Conservation (phyloP, 352 stramenopile genomes). For the Phytophthora pisi region DNA sequence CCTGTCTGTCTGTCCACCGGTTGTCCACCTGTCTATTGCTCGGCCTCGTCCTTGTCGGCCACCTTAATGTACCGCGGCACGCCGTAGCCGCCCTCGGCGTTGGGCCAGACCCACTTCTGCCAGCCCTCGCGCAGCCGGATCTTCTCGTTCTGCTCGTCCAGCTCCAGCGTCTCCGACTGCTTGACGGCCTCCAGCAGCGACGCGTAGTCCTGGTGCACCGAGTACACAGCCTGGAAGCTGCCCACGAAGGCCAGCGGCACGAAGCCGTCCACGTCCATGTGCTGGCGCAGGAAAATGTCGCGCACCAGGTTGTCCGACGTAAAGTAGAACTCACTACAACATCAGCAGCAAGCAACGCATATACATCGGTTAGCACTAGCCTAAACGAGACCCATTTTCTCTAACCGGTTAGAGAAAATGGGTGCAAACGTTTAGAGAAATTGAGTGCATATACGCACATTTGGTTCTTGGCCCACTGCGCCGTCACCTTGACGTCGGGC, state of each 20-base stretch:
- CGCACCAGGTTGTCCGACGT: constrained; percentile 83
- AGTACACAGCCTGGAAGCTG: constrained; percentile 89
- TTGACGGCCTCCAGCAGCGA: constrained; percentile 81
- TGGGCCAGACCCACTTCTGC: constrained; percentile 91
- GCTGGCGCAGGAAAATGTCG: constrained; percentile 84
- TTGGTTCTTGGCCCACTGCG: constrained; percentile 83
- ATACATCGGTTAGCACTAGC: neutral
- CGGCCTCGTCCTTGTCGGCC: constrained; percentile 35
- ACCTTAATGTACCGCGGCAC: constrained; percentile 91
- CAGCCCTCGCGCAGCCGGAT: constrained; percentile 86
- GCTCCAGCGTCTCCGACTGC: constrained; percentile 64
- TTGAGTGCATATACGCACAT: constrained; percentile 37
- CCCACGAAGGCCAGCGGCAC: constrained; percentile 90
- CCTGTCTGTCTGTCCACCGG: constrained; percentile 4
- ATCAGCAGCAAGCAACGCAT: neutral
- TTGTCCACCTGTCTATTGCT: constrained; percentile 19
- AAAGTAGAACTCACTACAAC: constrained; percentile 86
- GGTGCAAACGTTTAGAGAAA: neutral
- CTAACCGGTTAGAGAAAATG: neutral
- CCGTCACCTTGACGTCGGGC: constrained; percentile 68
- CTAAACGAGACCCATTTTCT: neutral
- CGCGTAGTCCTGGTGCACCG: constrained; percentile 85
- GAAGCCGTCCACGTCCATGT: constrained; percentile 90
- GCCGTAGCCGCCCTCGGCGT: constrained; percentile 83
- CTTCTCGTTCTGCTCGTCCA: constrained; percentile 91